Base-by-base conservation (phyloP, 208 protist species). In the Strigomonas culicis region DNA sequence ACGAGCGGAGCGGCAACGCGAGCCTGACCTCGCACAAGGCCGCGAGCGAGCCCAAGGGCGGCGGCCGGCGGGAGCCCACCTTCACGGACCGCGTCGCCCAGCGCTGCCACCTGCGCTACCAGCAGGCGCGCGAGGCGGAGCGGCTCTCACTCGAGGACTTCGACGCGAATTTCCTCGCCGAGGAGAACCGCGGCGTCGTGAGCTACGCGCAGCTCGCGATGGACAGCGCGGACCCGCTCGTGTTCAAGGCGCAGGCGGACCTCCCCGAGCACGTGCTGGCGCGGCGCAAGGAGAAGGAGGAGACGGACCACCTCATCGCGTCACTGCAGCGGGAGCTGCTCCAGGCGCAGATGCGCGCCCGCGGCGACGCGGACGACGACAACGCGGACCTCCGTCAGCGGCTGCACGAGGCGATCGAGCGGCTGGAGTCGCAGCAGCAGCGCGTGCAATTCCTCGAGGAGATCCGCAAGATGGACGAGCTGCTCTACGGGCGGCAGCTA, bases 371-470 rank as follows among this genome's bases (percentile, higher is more conserved):
- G 15, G 30, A 15, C 19, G 24, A 49, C 10, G 36, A 21, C 43
- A 27, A 2, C 8, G 60, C 15, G 4, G 41, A 30, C 15, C 21
- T 27, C 19, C 25, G 24, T 25, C 19, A 27, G 24, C 56, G 63
- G 61, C 61, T 89, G 52, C 39, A 76, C 46, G 67, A 75, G 22
- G 80, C 78, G 7, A 19, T 85, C 59, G 72, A 86, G 34, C 62
- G 73, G 0, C 62, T 92, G 24, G 39, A 77, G 36, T 32, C 73
- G 28, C 74, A 88, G 69, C 68, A 75, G 58, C 17, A 65, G 36
- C 82, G 71, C 32, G 80, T 92, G 50, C 61, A 50, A 19, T 62
- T 80, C 19, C 74, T 92, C 17, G 82, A 92, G 71, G 82, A 87
- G 75, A 47, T 81, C 32, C 52, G 74, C 8, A 58, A 73, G 31